Base-by-base conservation (phyloP, 2,329 filamentous ascomycete genomes). In the Colletotrichum coccodes region DNA sequence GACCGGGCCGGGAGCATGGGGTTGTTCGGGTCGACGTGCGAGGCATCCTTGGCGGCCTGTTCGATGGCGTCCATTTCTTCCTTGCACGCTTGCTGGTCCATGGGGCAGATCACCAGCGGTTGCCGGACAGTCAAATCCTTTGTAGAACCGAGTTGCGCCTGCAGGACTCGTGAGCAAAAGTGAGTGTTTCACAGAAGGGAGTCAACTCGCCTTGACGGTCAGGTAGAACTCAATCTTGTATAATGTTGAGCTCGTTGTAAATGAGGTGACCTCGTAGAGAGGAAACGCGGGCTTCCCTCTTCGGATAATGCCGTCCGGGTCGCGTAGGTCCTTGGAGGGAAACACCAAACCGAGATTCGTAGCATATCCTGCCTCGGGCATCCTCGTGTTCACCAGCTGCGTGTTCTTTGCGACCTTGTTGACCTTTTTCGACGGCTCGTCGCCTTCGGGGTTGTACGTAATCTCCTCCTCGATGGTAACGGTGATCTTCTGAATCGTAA, bases 211-310 rank as follows among this genome's bases (percentile, higher is more conserved):
- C 90, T 97, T 98, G 71, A 98, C 94, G 60, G 90, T 94, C 62
- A 98, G 83, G 79, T 95, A 99, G 78, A 98, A 99, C 81, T 99
- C 95, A 78, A 99, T 97, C 81, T 98, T 98, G 85, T 99, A 99
- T 16, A 99, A 87, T 40, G 92, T 95, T 38, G 94, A 97, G 8
- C 93, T 93, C 0, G 96, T 98, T 1, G 96, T 98, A 76, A 99
- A 99, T 1, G 95, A 95, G 38, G 89, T 91, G 52, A 98, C 92
- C 64, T 92, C 90, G 78, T 98, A 97, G 78, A 93, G 90, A 7
- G 96, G 96, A 80, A 98, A 98, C 30, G 91, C 93, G 11, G 94
- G 88, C 79, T 94, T 96, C 28, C 93, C 92, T 74, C 95, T 86
- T 62, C 94, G 93, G 76, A 98, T 86, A 68, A 98, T 91, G 30